Percentiles rank a stretch among this genome's conserved stretches.
phyloP scores from a whole-genome alignment of 306 rosid species.

The Senna tora region DNA sequence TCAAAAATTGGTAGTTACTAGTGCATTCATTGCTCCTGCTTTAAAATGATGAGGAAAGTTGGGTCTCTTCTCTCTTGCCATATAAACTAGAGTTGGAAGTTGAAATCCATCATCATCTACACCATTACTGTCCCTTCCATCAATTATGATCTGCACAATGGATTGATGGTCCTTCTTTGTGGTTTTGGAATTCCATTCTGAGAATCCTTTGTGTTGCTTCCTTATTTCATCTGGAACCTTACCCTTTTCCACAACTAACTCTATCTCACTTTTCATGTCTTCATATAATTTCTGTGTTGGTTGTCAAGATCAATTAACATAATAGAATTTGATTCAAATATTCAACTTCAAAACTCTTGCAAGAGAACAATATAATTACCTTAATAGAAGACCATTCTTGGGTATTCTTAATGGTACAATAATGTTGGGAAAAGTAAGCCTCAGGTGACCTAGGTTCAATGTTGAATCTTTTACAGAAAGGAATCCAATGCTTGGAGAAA shows the following conservation, averaged over 20 bases:
- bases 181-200: conserved; percentile 56
- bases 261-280: conserved; percentile 65
- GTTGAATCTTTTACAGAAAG: conserved; percentile 61
- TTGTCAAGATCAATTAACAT: no score
- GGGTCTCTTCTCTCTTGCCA: conserved; percentile 75
- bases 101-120: conserved; percentile 54
- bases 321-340: no score
- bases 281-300: conserved; percentile 64
- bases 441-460: conserved; percentile 62
- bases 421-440: conserved; percentile 53
- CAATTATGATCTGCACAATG: conserved; percentile 65
- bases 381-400: conserved; percentile 46
- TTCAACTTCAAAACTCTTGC: no score
- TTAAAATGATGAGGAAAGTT: conserved; percentile 66
- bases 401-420: not conserved
- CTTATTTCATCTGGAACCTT: conserved; percentile 49
- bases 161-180: conserved; percentile 68
- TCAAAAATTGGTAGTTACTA: conserved; percentile 43
- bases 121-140: conserved; percentile 51
- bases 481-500: conserved; percentile 67
- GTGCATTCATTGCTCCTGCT: conserved; percentile 80
- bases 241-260: conserved; percentile 40
- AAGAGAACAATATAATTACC: conserved; percentile 35
- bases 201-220: conserved; percentile 52
- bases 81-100: conserved; percentile 61